Base-by-base conservation (phyloP, 2,329 filamentous ascomycete genomes). In the Diaporthe citri region DNA sequence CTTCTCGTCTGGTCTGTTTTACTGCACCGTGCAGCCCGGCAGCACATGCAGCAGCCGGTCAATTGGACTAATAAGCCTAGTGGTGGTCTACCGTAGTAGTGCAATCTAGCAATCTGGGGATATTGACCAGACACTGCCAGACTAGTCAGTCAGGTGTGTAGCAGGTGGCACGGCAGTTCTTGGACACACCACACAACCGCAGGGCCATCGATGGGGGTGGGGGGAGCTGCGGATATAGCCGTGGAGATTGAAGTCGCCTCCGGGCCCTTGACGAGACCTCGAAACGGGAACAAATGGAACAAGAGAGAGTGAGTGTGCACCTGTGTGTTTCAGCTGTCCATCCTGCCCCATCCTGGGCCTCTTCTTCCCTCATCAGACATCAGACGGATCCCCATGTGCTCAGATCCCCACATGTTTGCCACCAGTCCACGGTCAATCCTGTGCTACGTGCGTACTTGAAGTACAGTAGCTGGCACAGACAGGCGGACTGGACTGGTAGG, bases 151-250 rank as follows among this genome's bases (percentile, higher is more conserved):
- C 56, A 25, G 4, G 31, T 39, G 56, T 39, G 56, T 59, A 20
- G 59, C 59, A 67, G 46, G 64, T 52, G 64, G 64, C 46, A 52
- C 64, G 64, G 64, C 46, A 67, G 28, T 67, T 67, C 46, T 51
- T 67, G 43, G 62, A 43, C 62, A 22, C 62, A 66, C 43, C 59
- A 46, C 39, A 28, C 57, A 25, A 39, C 25, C 25, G 17, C 25
- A 31, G 22, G 20, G 39, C 59, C 41, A n/a, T 34, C 6, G 41
- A 48, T 66, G 6, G 28, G 28, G 41, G n/a, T n/a, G 48, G 60
- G 28, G 62, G 43, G 46, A 17, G 31, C 22, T 52, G 31, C 62
- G 64, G 64, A 67, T 67, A 67, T 67, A 67, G 48, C 64, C 64
- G 64, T 52, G 46, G 46, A 25, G 7, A 36, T 69, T 69, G 34